Conservation (phyloP, 1,284 basidiomycete genomes). For the Rhodotorula sp. region DNA sequence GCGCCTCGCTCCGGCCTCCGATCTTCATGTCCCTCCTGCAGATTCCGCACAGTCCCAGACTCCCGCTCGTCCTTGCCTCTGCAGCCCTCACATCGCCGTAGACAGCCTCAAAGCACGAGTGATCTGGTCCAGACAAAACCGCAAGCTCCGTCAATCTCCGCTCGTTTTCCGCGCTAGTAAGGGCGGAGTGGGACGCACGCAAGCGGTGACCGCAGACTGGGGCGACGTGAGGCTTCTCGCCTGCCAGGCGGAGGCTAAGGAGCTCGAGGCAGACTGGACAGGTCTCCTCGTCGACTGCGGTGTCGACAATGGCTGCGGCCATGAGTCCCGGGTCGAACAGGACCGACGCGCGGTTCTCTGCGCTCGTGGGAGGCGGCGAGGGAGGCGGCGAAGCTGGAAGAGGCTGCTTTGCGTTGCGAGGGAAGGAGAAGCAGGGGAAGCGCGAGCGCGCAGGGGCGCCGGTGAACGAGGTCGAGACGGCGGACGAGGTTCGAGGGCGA, state of each 20-base stretch:
- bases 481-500: background rate
- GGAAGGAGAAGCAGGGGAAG: background rate
- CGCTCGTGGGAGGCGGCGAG: background rate
- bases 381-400: background rate
- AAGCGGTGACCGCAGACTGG: conserved; percentile 96
- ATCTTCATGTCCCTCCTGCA: conserved; percentile 94
- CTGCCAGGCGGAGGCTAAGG: conserved; percentile 68
- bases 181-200: conserved; percentile 50
- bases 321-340: conserved; percentile 2
- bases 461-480: background rate
- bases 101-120: conserved; percentile 59
- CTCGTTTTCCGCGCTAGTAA: background rate
- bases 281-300: conserved; percentile 68
- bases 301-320: conserved; percentile 45
- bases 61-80: conserved; percentile 61
- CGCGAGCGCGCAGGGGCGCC: background rate
- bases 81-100: conserved; percentile 63
- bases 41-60: conserved; percentile 89
- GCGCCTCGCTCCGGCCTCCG: conserved; percentile 61
- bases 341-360: background rate
- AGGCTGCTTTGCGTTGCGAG: background rate
- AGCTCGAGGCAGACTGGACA: conserved; percentile 90
- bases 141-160: background rate
- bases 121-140: conserved; percentile 19
- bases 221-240: conserved; percentile 94